phyloP scores from a whole-genome alignment of 78 protist genomes.

The Andalucia godoyi region DNA sequence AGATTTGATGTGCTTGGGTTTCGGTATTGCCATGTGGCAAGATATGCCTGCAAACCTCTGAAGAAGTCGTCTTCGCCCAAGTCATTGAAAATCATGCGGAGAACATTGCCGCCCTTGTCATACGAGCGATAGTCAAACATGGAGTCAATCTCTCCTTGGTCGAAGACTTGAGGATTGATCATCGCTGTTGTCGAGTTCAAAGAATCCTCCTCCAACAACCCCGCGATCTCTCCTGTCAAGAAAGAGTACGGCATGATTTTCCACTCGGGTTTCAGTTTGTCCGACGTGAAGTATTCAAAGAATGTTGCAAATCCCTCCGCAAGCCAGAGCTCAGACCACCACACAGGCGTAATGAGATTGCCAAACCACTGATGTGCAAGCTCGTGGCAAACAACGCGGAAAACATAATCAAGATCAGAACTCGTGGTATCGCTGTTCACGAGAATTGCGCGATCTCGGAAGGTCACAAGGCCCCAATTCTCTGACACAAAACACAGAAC shows the following conservation, averaged over 20 bases:
- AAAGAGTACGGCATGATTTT: slow-evolving; percentile 36
- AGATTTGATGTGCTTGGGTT: slow-evolving; percentile 24
- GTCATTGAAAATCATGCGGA: slow-evolving; percentile 60
- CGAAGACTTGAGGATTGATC: background rate
- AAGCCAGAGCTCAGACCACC: slow-evolving; percentile 94
- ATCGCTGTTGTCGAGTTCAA: slow-evolving; percentile 60
- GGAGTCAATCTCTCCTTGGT: slow-evolving; percentile 50
- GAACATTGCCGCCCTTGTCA: slow-evolving; percentile 47
- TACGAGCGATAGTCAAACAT: slow-evolving; percentile 79
- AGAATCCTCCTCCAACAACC: slow-evolving; percentile 63
- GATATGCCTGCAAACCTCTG: slow-evolving; percentile 50
- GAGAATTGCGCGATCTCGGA: slow-evolving; percentile 50
- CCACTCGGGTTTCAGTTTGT: slow-evolving; percentile 73
- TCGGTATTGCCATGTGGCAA: slow-evolving; percentile 12
- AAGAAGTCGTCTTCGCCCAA: slow-evolving; percentile 64
- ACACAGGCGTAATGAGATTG: slow-evolving; percentile 91
- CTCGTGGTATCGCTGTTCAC: slow-evolving; percentile 13
- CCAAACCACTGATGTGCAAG: slow-evolving; percentile 84
- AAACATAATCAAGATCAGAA: slow-evolving; percentile 34
- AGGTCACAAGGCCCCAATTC: slow-evolving; percentile 74
- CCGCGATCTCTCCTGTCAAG: background rate
- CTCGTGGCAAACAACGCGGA: slow-evolving; percentile 46
- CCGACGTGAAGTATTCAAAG: slow-evolving; percentile 40
- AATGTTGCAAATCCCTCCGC: slow-evolving; percentile 83
- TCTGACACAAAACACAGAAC: too few species aligned